Conservation (phyloP, 306 rosid genomes). For the Glycyrrhiza uralensis region DNA sequence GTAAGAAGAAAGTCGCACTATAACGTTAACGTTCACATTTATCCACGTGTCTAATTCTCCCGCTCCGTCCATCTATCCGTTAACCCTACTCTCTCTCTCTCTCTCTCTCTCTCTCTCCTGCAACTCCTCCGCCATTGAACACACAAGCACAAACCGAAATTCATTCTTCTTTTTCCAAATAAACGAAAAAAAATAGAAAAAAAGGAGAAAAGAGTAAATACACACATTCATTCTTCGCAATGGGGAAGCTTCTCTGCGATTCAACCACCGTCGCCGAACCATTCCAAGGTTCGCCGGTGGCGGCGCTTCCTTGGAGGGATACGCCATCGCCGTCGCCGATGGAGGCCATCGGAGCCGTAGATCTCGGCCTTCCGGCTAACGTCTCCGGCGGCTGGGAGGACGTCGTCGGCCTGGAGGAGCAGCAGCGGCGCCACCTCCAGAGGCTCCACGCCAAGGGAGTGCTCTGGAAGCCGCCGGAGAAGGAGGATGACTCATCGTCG, state of each 20-base stretch:
- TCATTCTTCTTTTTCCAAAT: background rate
- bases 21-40: constrained; percentile 33
- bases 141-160: constrained; percentile 6
- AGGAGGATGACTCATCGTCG: constrained; percentile 34
- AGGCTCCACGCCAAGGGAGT: constrained; percentile 78
- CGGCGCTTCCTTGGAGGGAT: constrained; percentile 66
- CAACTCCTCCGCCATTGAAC: constrained; percentile 53
- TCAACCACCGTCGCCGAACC: constrained; percentile 78
- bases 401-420: constrained; percentile 84
- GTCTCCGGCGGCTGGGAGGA: constrained; percentile 61
- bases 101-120: constrained; percentile 38
- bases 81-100: constrained; percentile 45
- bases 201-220: background rate
- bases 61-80: constrained; percentile 75
- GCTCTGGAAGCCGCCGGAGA: constrained; percentile 78
- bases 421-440: constrained; percentile 77
- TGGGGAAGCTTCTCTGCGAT: constrained; percentile 91
- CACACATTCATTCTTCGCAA: constrained; percentile 30
- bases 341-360: constrained; percentile 47
- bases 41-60: constrained; percentile 71
- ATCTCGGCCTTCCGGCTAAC: constrained; percentile 52
- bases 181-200: background rate
- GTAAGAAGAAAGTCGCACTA: background rate
- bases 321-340: constrained; percentile 41
- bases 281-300: constrained; percentile 57